Base-by-base conservation (phyloP, 2,329 filamentous ascomycete species). In the Ophiosphaerella narmari region DNA sequence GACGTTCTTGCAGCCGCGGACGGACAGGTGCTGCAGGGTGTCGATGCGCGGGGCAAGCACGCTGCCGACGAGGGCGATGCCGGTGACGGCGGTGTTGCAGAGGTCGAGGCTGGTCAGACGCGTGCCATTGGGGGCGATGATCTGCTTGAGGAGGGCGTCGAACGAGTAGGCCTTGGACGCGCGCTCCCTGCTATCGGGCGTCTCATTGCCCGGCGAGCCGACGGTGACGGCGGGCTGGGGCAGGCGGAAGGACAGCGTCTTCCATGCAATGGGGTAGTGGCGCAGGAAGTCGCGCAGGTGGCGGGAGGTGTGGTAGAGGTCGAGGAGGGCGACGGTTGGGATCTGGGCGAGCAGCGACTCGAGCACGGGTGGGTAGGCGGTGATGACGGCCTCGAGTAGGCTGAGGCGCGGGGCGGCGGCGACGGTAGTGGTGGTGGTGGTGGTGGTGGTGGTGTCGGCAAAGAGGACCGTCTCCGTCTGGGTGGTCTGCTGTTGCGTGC, bases 1-100 rank as follows among this genome's bases (percentile, higher is more conserved):
- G 33, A 86, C 83, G 65, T 86, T 84, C 70, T 85, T 84, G 74
- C 83, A 86, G 16, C 83, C 83, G 18, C 83, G 80, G 40, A 85
- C 81, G 1, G 82, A 85, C 38, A 86, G 74, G 61, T 86, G 82
- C 62, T 82, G 77, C 39, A 86, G 72, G 0, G 80, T 83, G 46
- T 78, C 76, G 48, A 80, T 77, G 26, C 81, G 78, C 35, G 79
- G 75, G 53, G 80, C 76, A 43, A 85, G 71, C 14, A 86, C 80
- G 16, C 76, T 80, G 33, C 77, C 78, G 7, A 80, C 80, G 39
- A 86, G 74, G 36, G 80, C 81, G 46, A 81, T 78, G 23, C 83
- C 83, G 21, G 79, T 82, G 23, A 85, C 82, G 9, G 82, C 80
- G 7, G 83, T 86, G 63, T 85, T 85, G 72, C 83, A 82, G 52